A percentile compares a stretch with the other conserved stretches of the same genome.
phyloP scores from a whole-genome alignment of 768 basidiomycete genomes.

The Pholiota molesta region DNA sequence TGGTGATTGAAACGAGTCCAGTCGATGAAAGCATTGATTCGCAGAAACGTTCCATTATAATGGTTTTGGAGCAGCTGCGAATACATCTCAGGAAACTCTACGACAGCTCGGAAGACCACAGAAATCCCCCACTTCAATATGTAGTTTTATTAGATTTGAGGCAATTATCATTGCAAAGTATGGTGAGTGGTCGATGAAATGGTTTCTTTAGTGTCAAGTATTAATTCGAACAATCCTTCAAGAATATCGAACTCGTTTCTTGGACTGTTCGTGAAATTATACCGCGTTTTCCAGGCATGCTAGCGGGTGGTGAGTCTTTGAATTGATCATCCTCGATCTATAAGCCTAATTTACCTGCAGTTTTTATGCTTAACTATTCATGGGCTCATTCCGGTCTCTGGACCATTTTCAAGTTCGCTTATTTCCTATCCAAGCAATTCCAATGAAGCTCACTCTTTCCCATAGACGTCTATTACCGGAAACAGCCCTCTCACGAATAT shows the following conservation, averaged over 20 bases:
- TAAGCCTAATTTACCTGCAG: conserved; percentile 34
- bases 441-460: conserved; percentile 5
- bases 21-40: conserved; percentile 41
- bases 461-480: conserved; percentile 65
- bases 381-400: conserved; percentile 75
- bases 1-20: conserved; percentile 52
- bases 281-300: conserved; percentile 75
- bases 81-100: conserved; percentile 55
- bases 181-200: conserved; percentile 44
- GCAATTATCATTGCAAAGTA: conserved; percentile 53
- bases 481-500: conserved; percentile 60
- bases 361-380: conserved; percentile 73
- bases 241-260: conserved; percentile 64
- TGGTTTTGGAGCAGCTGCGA: conserved; percentile 60
- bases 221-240: not conserved
- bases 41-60: conserved; percentile 45
- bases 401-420: conserved; percentile 62
- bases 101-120: conserved; percentile 28
- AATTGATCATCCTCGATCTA: conserved; percentile 1
- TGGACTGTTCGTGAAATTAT: conserved; percentile 70
- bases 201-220: not conserved
- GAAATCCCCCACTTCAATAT: conserved; percentile 61
- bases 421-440: conserved; percentile 11
- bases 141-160: conserved; percentile 67
- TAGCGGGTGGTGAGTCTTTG: conserved; percentile 61